These are phyloP conservation scores for Sarocladium brachiariae DNA, from an alignment of 2,329 filamentous ascomycete species.

Conservation along the genomic window DNA sequence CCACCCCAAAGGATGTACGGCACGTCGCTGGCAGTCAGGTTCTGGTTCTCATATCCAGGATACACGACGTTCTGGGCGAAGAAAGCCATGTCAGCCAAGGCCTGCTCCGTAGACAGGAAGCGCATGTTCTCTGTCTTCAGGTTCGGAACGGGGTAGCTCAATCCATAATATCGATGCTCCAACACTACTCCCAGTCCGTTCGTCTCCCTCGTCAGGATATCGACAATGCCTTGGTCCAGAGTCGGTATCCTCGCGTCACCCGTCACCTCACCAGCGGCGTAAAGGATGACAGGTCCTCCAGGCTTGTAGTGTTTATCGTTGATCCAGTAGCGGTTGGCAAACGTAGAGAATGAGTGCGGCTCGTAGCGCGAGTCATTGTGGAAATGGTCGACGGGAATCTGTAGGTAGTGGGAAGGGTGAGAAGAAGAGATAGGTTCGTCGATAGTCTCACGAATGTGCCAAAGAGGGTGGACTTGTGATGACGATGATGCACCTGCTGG, in stretches of 20 bases:
- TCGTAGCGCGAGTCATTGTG: conserved; percentile 72
- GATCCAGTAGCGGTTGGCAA: conserved; percentile 75
- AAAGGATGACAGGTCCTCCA: conserved; percentile 75
- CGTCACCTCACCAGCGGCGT: conserved; percentile 64
- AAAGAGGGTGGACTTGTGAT: neutral
- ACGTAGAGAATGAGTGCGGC: conserved; percentile 63
- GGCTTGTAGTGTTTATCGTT: conserved; percentile 67
- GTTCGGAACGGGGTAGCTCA: conserved; percentile 61
- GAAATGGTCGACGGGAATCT: conserved; percentile 69
- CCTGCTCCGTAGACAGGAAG: conserved; percentile 78
- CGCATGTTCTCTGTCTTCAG: conserved; percentile 63
- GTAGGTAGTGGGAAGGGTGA: conserved; percentile 20
- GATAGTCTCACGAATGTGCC: neutral
- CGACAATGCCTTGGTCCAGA: conserved; percentile 71
- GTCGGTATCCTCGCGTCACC: conserved; percentile 58
- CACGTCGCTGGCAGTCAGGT: conserved; percentile 58
- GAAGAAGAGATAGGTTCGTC: neutral
- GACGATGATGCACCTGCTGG: neutral
- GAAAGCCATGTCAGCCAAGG: conserved; percentile 73
- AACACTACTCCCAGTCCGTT: conserved; percentile 72
- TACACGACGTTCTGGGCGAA: conserved; percentile 71
- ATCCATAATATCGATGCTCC: conserved; percentile 83
- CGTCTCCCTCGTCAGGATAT: conserved; percentile 62
- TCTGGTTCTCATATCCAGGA: conserved; percentile 57
- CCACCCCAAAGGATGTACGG: conserved; percentile 78